A percentile compares a stretch with the other conserved stretches of the same genome.
Evolutionary conservation across 2,329 filamentous ascomycete species (phyloP).

Genomic region (Fusarium keratoplasticum): DNA sequence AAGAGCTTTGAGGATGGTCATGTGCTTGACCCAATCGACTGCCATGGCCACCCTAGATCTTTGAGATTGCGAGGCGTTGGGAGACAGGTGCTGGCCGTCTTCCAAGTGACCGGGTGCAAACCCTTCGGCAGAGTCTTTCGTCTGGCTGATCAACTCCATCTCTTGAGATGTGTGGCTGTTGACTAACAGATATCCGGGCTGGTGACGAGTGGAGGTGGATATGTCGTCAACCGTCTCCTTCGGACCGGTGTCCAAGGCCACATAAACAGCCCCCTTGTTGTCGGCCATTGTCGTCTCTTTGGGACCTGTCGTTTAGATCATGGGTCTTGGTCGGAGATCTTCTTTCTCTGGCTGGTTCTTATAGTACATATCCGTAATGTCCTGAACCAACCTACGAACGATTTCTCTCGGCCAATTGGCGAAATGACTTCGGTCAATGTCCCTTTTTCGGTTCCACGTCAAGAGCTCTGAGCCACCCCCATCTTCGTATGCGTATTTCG

Average conservation of each 20-base stretch:
- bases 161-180: background rate
- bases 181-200: background rate
- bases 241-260: background rate
- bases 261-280: background rate
- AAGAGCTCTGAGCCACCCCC: background rate
- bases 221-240: background rate
- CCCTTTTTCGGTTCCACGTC: background rate
- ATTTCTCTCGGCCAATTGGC: background rate
- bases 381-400: background rate
- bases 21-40: background rate
- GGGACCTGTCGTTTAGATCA: background rate
- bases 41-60: background rate
- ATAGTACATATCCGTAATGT: background rate
- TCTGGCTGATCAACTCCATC: background rate
- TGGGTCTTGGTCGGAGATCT: background rate
- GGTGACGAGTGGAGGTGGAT: background rate
- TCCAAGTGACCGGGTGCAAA: background rate
- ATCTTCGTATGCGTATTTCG: background rate
- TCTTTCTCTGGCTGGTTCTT: background rate
- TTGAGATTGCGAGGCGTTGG: background rate
- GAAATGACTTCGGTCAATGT: background rate
- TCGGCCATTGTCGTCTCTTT: background rate
- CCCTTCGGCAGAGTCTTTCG: background rate
- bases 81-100: background rate
- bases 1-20: background rate